Evolutionary conservation across 2,329 filamentous ascomycete species (phyloP), one percentile per base, ranked within the genome.

Genomic region (Lecanoromycetidae sp.): DNA sequence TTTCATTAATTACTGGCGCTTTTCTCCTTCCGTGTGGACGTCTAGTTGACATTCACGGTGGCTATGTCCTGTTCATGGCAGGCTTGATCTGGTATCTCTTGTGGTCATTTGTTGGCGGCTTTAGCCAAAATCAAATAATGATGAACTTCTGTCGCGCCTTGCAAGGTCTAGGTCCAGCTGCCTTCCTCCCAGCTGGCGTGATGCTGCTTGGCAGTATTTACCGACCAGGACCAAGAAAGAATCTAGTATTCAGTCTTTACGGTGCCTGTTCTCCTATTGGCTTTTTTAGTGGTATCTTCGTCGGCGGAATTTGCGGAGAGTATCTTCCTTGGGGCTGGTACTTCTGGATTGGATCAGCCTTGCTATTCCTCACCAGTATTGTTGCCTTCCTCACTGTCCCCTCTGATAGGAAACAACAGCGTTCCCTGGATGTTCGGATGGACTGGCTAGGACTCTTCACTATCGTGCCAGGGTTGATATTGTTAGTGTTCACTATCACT

Each of bases 401-500:
- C 1, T 38, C 19, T 13, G 51, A 51, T 42, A 15, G 34, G 26
- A 4, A 41, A 6, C 60, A 65, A 39, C 61, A 54, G 6, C 58
- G 55, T 23, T 49, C 61, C 8, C 57, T 66, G 13, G 63, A 63
- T 0, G 63, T 75, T 15, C 65, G 66, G 27, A 87, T 87, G 81
- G 84, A 88, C 58, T 87, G 79, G 74, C 66, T 70, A 48, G 83
- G 83, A 0, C 64, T 74, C 1, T 58, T 62, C 2, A 73, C 80
- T 10, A 79, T 80, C 13, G 71, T 84, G 0, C 70, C 72, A 0
- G 84, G 80, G 0, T 62, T 87, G 12, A 69, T 83, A 2, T 69
- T 91, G 19, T 68, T 86, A 52, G 80, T 87, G 0, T 90, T 80
- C 56, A 81, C 84, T 0, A 74, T 93, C 42, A 87, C 84, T 0